Base-by-base conservation (phyloP, 2,329 filamentous ascomycete species). In the Simplicillium sp. region DNA sequence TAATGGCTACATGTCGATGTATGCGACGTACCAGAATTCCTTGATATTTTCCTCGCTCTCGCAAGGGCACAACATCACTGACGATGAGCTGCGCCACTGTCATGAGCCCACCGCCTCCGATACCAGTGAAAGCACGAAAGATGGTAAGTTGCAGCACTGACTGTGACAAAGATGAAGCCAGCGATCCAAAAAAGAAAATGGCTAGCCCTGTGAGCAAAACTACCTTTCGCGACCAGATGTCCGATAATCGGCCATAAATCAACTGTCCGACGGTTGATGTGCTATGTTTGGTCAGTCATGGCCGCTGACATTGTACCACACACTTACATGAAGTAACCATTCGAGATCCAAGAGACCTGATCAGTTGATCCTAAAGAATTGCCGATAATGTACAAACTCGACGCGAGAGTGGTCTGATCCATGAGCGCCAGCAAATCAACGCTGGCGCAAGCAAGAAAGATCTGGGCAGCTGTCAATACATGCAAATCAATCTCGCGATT, bases 1-100 rank as follows among this genome's bases (percentile, higher is more conserved):
- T 1, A n/a, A 15, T 9, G 35, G 14, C 3, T 39, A 16, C 13
- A 11, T 32, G n/a, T 17, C n/a, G 17, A 38, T 16, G 9, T 9
- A 5, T 1, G 2, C 3, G 2, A 42, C 55, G 42, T 44, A 65
- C 73, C 46, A 71, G 41, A 42, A 65, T 60, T 1, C 83, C 84
- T 55, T 88, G 84, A 72, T 82, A 89, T 14, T 82, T 72, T 1
- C 84, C 84, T 42, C 84, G 66, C 44, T 86, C 75, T 4, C 82
- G 67, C 16, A 87, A 62, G 0, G 82, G 73, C 1, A 88, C 73
- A 11, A 87, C 69, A 56, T 89, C 84, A 46, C 76, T 82, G 50
- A 88, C 62, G 44, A 88, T 64, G 31, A 88, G 81, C 40, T 72
- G 76, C 8, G 80, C 77, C 35, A 86, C 76, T 0, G 80, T 80